Percentiles rank a stretch among this genome's conserved stretches.
These are phyloP conservation scores for Phytopythium oedochilum DNA, from an alignment of 352 stramenopile genomes.

Conservation along the genomic window DNA sequence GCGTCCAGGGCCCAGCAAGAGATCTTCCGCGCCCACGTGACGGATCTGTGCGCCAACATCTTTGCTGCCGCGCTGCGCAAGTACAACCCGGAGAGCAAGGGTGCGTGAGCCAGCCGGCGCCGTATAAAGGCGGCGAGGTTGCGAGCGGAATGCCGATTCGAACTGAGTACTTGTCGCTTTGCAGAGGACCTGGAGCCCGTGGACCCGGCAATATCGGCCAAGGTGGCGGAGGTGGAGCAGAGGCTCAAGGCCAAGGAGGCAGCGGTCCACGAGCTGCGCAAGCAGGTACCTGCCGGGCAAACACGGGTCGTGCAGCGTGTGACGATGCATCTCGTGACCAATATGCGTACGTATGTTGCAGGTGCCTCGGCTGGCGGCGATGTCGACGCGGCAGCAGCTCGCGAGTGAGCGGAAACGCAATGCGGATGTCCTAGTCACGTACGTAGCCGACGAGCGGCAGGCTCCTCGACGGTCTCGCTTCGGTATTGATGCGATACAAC, in stretches of 20 bases:
- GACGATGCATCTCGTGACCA: neutral
- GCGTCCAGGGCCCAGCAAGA: constrained; percentile 58
- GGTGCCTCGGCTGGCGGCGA: constrained; percentile 48
- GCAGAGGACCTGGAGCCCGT: constrained; percentile 61
- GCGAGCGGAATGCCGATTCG: too few relatives aligned
- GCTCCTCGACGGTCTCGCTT: too few relatives aligned
- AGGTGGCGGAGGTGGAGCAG: constrained; percentile 42
- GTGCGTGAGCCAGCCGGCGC: neutral
- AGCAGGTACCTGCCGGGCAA: constrained; percentile 22
- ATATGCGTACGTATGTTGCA: constrained; percentile 6
- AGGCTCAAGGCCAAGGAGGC: constrained; percentile 50
- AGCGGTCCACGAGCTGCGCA: constrained; percentile 46
- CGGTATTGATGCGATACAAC: too few relatives aligned
- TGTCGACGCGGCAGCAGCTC: constrained; percentile 45
- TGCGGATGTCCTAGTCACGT: constrained; percentile 45
- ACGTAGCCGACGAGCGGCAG: too few relatives aligned
- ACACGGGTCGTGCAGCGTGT: too few relatives aligned
- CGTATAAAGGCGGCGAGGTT: too few relatives aligned
- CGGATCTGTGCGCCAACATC: constrained; percentile 65
- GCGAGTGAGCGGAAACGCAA: constrained; percentile 51
- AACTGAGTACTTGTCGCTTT: neutral
- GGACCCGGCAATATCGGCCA: constrained; percentile 34
- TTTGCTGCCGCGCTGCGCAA: constrained; percentile 62
- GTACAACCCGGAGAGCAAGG: constrained; percentile 64
- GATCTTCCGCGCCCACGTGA: constrained; percentile 75